Evolutionary conservation across 2,329 filamentous ascomycete genomes (phyloP).

Genomic region (Clarireedia hainanense): DNA sequence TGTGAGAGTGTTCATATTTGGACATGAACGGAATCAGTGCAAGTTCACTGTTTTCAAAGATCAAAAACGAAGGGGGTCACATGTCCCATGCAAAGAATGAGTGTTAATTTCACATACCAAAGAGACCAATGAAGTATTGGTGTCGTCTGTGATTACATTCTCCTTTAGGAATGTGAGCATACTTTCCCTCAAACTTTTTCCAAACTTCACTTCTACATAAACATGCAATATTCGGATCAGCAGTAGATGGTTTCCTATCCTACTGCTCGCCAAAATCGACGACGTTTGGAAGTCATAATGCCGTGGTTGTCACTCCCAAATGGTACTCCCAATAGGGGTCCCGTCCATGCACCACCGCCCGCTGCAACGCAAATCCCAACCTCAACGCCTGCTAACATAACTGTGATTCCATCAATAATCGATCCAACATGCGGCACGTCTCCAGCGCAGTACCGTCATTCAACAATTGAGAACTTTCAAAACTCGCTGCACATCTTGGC

Average conservation of each 20-base stretch:
- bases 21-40: not conserved
- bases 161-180: constrained; percentile 4
- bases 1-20: constrained; percentile 7
- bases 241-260: not conserved
- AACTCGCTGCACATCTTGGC: constrained; percentile 9
- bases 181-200: not conserved
- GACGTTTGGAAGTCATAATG: constrained; percentile 2
- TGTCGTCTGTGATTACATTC: constrained; percentile 7
- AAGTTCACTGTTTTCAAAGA: too few species aligned
- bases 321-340: not conserved
- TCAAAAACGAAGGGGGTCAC: too few species aligned
- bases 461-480: not conserved
- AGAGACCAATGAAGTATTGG: not conserved
- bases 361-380: not conserved
- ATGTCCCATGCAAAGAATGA: not conserved
- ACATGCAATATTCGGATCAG: not conserved
- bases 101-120: not conserved
- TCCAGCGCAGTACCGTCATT: constrained; percentile 7
- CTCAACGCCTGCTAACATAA: not conserved
- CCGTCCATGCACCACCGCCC: not conserved
- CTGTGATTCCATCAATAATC: constrained; percentile 15
- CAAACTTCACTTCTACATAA: not conserved
- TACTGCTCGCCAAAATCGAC: not conserved
- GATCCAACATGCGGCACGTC: constrained; percentile 15
- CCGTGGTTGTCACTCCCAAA: constrained; percentile 9